A percentile compares a stretch with the other conserved stretches of the same genome.
These are phyloP conservation scores for Camellia oleifera DNA, from an alignment of 179 eudicot species.

Conservation along the genomic window DNA sequence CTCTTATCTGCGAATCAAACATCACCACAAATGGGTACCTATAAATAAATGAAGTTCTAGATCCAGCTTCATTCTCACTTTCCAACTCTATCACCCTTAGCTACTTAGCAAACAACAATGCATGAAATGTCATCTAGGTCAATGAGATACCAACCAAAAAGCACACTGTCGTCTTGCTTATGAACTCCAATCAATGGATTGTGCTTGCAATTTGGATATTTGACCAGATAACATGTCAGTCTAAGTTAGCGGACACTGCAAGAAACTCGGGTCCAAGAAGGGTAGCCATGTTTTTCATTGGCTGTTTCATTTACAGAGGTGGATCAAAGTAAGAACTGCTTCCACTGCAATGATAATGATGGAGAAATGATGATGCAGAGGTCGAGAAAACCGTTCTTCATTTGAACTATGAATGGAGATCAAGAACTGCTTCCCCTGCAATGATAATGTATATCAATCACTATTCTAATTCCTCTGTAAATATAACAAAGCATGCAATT, in stretches of 20 bases:
- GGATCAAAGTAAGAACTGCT: background rate
- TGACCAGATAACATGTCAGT: background rate
- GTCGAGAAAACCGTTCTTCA: background rate
- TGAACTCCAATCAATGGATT: background rate
- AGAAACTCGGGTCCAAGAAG: background rate
- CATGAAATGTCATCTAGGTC: background rate
- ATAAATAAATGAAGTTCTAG: background rate
- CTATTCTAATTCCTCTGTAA: background rate
- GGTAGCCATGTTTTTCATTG: background rate
- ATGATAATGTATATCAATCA: background rate
- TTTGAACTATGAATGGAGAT: constrained; percentile 30
- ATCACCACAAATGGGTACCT: background rate
- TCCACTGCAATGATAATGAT: too few relatives aligned
- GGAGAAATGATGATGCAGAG: background rate
- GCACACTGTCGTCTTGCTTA: background rate
- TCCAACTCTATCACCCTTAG: background rate
- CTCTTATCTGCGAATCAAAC: too few relatives aligned
- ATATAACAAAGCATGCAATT: background rate
- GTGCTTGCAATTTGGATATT: background rate
- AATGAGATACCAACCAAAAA: background rate
- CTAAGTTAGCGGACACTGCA: background rate
- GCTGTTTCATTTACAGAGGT: constrained; percentile 12
- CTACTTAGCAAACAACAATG: background rate
- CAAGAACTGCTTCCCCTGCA: constrained; percentile 79
- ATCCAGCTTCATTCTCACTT: background rate